These are phyloP conservation scores for Limnanthes douglasii DNA, from an alignment of 345 rosid genomes.

Conservation along the genomic window DNA sequence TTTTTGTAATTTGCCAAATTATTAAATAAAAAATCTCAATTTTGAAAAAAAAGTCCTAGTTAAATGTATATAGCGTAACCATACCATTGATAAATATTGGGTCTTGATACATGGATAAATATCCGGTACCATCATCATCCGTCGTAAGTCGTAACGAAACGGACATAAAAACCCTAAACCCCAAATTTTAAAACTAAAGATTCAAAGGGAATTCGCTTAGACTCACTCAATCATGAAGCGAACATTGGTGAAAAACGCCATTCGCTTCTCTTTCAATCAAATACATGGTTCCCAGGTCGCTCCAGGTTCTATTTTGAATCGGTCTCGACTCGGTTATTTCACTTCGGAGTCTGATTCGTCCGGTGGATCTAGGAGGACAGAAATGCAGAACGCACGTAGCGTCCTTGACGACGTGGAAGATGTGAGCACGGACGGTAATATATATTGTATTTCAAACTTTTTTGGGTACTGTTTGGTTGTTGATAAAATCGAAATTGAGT, in stretches of 20 bases:
- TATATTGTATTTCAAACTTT: background rate
- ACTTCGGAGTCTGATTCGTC: constrained; percentile 15
- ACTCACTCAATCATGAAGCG: too few species aligned
- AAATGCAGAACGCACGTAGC: background rate
- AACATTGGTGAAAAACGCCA: constrained; percentile 12
- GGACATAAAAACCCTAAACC: too few species aligned
- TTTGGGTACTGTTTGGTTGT: background rate
- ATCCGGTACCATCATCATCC: too few species aligned
- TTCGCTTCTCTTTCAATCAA: constrained; percentile 6
- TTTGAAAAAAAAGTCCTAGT: too few species aligned
- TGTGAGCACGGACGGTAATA: constrained; percentile 26
- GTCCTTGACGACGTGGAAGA: constrained; percentile 9
- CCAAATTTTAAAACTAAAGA: too few species aligned
- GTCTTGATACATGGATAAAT: too few species aligned
- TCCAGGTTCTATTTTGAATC: background rate
- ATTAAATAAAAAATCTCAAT: too few species aligned
- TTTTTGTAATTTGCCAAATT: too few species aligned
- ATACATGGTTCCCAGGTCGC: constrained; percentile 5
- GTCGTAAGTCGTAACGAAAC: too few species aligned
- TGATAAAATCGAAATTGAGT: background rate
- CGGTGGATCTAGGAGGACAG: background rate
- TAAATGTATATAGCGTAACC: too few species aligned
- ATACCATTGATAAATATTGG: too few species aligned
- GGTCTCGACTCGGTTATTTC: constrained; percentile 17
- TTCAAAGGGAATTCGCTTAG: too few species aligned